Evolutionary conservation across 495 filamentous ascomycete genomes (phyloP).

Genomic region (Corynascus novoguineensis): DNA sequence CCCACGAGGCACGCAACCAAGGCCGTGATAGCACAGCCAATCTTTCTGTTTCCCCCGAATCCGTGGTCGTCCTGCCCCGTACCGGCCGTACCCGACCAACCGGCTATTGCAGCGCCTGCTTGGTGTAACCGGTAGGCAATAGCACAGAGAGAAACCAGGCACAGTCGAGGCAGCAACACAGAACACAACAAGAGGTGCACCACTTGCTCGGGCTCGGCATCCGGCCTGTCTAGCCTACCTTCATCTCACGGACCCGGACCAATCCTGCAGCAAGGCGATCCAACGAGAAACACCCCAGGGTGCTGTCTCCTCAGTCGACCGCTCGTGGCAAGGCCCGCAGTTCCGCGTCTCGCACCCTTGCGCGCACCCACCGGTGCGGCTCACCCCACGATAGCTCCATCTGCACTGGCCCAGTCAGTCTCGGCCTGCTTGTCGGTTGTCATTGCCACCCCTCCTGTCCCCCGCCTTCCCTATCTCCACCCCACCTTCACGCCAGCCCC

Average conservation of each 20-base stretch:
- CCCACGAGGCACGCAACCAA: conserved; percentile 26
- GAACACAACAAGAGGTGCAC: conserved; percentile 17
- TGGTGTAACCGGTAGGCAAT: conserved; percentile 32
- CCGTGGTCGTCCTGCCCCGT: conserved; percentile 21
- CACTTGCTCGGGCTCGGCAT: conserved; percentile 1
- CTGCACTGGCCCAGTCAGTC: conserved; percentile 24
- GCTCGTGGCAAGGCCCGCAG: conserved; percentile 10
- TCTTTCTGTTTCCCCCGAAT: conserved; percentile 21
- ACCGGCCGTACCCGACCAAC: conserved; percentile 30
- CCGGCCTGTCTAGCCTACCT: no score
- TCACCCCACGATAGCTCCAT: conserved; percentile 24
- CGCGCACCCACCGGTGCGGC: conserved; percentile 11
- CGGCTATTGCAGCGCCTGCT: conserved; percentile 22
- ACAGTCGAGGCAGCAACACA: conserved; percentile 25
- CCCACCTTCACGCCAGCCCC: conserved; percentile 25
- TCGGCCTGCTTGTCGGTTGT: conserved; percentile 20
- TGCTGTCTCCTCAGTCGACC: background rate
- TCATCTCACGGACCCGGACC: no score
- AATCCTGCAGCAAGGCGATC: conserved; percentile 10
- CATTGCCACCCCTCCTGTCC: conserved; percentile 23
- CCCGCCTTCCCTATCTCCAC: conserved; percentile 11
- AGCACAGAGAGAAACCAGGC: conserved; percentile 25
- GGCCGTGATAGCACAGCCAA: conserved; percentile 27
- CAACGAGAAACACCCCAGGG: background rate
- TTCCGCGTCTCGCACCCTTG: conserved; percentile 19